Evolutionary conservation across 352 stramenopile genomes (phyloP).

Genomic region (Phytophthora lateralis): DNA sequence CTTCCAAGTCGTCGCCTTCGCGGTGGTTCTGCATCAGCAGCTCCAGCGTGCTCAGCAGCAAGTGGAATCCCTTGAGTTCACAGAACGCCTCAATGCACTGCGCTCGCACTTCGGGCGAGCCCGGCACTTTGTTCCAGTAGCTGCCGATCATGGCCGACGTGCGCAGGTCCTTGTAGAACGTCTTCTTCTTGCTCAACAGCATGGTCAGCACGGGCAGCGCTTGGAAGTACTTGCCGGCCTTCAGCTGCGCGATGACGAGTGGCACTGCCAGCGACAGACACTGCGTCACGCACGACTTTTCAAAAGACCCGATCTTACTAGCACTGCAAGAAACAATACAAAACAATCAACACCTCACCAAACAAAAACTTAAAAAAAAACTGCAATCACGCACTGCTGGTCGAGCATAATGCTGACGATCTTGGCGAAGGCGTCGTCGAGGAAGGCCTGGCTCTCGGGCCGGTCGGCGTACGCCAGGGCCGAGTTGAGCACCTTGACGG

Average conservation of each 20-base stretch:
- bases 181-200: constrained; percentile 91
- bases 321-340: constrained; percentile 43
- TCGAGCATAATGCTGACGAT: constrained; percentile 92
- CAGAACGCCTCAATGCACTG: constrained; percentile 88
- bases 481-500: constrained; percentile 83
- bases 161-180: constrained; percentile 89
- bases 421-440: constrained; percentile 78
- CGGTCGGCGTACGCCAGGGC: constrained; percentile 73
- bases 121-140: constrained; percentile 90
- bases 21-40: constrained; percentile 60
- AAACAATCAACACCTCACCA: background rate
- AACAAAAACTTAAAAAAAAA: constrained; percentile 1
- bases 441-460: constrained; percentile 75
- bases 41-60: constrained; percentile 78
- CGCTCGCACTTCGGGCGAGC: constrained; percentile 78
- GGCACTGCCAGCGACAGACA: constrained; percentile 70
- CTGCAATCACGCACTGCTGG: constrained; percentile 71
- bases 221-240: constrained; percentile 66
- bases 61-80: constrained; percentile 78
- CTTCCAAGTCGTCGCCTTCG: constrained; percentile 49
- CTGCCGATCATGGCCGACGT: constrained; percentile 89
- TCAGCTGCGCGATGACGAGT: constrained; percentile 76
- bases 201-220: constrained; percentile 76
- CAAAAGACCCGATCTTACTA: constrained; percentile 86
- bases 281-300: constrained; percentile 88